A percentile compares a stretch with the other conserved stretches of the same genome.
phyloP scores from a whole-genome alignment of 228 moss, liverwort and hornwort genomes.

The Sphagnum magellanicum region DNA sequence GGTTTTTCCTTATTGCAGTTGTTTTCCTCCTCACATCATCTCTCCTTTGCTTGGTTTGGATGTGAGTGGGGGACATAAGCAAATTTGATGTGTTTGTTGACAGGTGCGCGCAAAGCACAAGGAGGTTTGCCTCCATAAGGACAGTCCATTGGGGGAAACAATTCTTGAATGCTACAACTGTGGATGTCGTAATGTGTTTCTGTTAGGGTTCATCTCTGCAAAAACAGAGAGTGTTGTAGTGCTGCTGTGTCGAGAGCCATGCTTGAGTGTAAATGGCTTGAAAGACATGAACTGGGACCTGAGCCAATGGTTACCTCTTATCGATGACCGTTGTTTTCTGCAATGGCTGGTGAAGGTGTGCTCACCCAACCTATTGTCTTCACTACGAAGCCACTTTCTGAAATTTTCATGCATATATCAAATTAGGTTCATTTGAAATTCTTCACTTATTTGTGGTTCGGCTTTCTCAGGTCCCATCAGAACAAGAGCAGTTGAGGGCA shows the following conservation, averaged over 20 bases:
- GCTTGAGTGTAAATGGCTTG: constrained; percentile 58
- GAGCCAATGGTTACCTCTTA: constrained; percentile 90
- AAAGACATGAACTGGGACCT: constrained; percentile 73
- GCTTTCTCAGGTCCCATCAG: constrained; percentile 76
- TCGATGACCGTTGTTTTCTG: constrained; percentile 59
- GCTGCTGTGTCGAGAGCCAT: constrained; percentile 58
- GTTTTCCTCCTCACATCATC: not conserved
- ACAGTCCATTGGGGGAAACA: constrained; percentile 58
- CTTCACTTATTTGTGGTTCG: too few species aligned
- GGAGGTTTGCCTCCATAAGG: constrained; percentile 77
- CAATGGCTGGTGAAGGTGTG: constrained; percentile 64
- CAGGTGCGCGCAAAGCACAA: constrained; percentile 99
- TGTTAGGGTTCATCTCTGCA: constrained; percentile 86
- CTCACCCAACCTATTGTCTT: not conserved
- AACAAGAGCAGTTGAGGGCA: constrained; percentile 95
- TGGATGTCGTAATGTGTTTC: constrained; percentile 55
- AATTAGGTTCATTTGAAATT: too few species aligned
- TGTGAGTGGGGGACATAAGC: not conserved
- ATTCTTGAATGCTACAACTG: constrained; percentile 93
- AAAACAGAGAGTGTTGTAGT: constrained; percentile 72
- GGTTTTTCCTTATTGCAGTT: not conserved
- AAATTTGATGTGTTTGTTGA: constrained; percentile 8
- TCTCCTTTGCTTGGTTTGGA: not conserved
- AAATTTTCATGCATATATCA: too few species aligned
- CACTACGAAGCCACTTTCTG: too few species aligned